Evolutionary conservation across 495 filamentous ascomycete species (phyloP), one percentile per base, ranked within the genome.

Genomic region (Penicillium arizonense): DNA sequence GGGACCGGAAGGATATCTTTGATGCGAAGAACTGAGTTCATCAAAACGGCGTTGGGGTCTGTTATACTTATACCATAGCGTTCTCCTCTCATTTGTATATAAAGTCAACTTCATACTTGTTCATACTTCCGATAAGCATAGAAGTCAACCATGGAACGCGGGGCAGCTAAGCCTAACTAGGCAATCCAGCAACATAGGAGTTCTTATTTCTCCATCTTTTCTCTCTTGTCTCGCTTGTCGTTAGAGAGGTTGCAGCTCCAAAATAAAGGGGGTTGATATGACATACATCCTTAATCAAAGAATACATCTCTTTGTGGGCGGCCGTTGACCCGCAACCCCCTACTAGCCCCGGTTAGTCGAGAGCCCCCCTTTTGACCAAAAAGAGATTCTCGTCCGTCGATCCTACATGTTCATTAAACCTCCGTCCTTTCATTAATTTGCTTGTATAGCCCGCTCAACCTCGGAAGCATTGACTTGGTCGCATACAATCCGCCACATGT

Each of bases 1-100:
- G 88, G 83, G 91, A 97, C 62, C 73, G 94, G 16, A 67, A 84
- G 2, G 95, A 97, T 21, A 84, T 96, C 16, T 61, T 65, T n/a
- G 37, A 33, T 13, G n/a, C 23, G 14, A 36, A 44, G 12, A 16
- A 21, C 6, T n/a, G 28, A 26, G 30, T 23, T 28, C 23, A 50
- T 18, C 12, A 41, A 26, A 28, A 44, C 13, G 33, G 44, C 5
- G 13, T 47, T 36, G 16, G 13, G 14, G 44, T 7, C 3, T 8
- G 20, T 14, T 16, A 16, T 14, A 38, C 21, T 42, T 42, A 32
- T 23, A 16, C 10, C 28, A 50, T 43, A 26, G 13, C 7, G 43
- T 43, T 30, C 38, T 50, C 48, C 5, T 43, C 48, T 50, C 47
- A 20, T 37, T 37, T 14, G 14, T 5, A 5, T 13, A n/a, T 13